phyloP scores from a whole-genome alignment of 2,329 filamentous ascomycete species.

The Aspergillus sp. region DNA sequence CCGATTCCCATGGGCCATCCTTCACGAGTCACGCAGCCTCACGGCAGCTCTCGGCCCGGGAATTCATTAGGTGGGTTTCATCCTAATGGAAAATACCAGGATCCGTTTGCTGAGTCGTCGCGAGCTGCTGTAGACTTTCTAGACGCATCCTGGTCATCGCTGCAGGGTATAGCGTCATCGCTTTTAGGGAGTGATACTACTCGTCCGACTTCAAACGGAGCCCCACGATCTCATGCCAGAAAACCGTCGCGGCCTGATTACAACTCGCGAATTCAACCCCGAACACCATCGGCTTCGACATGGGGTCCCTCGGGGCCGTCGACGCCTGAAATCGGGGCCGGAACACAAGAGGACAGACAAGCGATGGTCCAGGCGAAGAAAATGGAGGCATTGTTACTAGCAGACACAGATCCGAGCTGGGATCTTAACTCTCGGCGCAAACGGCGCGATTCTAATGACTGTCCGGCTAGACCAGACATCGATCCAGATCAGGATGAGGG shows the following conservation, averaged over 20 bases:
- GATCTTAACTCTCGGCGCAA: slow-evolving; percentile 43
- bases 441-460: slow-evolving; percentile 46
- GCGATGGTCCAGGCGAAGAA: slow-evolving; percentile 50
- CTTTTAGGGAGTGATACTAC: slow-evolving; percentile 44
- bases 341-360: slow-evolving; percentile 45
- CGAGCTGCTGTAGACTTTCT: slow-evolving; percentile 37
- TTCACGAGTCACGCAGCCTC: slow-evolving; percentile 31
- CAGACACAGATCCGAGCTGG: slow-evolving; percentile 40
- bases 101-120: slow-evolving; percentile 25
- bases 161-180: slow-evolving; percentile 50
- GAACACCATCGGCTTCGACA: slow-evolving; percentile 24
- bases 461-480: slow-evolving; percentile 23
- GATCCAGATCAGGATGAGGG: slow-evolving; percentile 63
- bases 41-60: slow-evolving; percentile 21
- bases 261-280: slow-evolving; percentile 27
- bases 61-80: slow-evolving; percentile 27
- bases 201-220: slow-evolving; percentile 26
- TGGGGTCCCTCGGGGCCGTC: slow-evolving; percentile 44
- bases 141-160: slow-evolving; percentile 50
- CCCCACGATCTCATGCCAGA: slow-evolving; percentile 28
- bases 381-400: slow-evolving; percentile 45
- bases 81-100: slow-evolving; percentile 21
- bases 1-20: slow-evolving; percentile 41
- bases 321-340: slow-evolving; percentile 34
- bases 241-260: slow-evolving; percentile 40